Evolutionary conservation across 257 asterid genomes (phyloP), one percentile per base, ranked within the genome.

Genomic region (Thymus quinquecostatus): DNA sequence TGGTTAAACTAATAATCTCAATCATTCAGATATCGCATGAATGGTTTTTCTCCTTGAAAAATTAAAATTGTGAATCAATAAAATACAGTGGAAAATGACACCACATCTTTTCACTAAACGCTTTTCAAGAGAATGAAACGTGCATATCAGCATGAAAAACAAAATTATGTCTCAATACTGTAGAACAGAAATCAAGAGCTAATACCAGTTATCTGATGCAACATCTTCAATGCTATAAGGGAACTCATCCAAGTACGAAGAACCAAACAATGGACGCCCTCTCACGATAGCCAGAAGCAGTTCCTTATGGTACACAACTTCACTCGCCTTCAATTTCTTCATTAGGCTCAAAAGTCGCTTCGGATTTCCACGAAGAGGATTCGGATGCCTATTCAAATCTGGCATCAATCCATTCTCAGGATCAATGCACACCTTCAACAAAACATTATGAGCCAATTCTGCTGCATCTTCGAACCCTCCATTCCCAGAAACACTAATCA

Each of bases 361-460:
- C n/a, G 74, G 75, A 51, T 94, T 91, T 45, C 98, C 98, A 64
- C 87, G 88, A 64, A 86, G 84, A 48, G 93, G 95, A 79, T 75
- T 81, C 56, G 91, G 92, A 68, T 72, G 81, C 85, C 91, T 87
- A 71, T 81, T 80, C 80, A 75, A 77, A 84, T 86, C 96, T 0
- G 96, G 96, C 95, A 94, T 91, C 89, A 94, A 82, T 54, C 98
- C 98, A 75, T 94, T 94, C 28, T 61, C 80, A 70, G 96, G 92
- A 76, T 94, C 82, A 14, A 91, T 86, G 68, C 97, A 94, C 57
- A 82, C 97, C 78, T 47, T 78, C 76, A 87, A 50, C 79, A 93
- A 78, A 75, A 93, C 87, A 48, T 67, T 72, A 41, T 87, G 84
- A 8, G 95, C 97, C 82, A 94, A 71, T 69, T 83, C 89, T 7